phyloP scores from a whole-genome alignment of 306 rosid species.

The Cucurbita pepo region DNA sequence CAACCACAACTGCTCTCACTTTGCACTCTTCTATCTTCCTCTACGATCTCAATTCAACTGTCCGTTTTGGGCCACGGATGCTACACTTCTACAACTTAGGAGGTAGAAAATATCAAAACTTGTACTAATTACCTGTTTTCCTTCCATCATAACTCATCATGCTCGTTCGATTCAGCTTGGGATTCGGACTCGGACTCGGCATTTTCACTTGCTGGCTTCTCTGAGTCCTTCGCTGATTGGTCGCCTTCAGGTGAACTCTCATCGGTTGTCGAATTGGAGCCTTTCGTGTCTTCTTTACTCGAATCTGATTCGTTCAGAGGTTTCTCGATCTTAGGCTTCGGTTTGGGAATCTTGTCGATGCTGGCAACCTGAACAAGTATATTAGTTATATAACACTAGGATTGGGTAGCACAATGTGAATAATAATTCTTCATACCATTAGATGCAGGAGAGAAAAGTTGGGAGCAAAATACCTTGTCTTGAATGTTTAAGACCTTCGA shows the following conservation, averaged over 20 bases:
- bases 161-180: slow-evolving; percentile 19
- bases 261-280: slow-evolving; percentile 27
- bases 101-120: slow-evolving; percentile 15
- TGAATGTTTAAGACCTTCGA: slow-evolving; percentile 44
- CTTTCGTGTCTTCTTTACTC: slow-evolving; percentile 19
- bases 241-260: slow-evolving; percentile 26
- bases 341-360: slow-evolving; percentile 69
- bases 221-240: slow-evolving; percentile 19
- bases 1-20: slow-evolving; percentile 1
- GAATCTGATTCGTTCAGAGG: slow-evolving; percentile 39
- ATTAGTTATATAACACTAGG: neutral
- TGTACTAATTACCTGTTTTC: slow-evolving; percentile 11
- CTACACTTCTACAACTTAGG: slow-evolving; percentile 3
- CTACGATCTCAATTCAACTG: neutral
- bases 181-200: slow-evolving; percentile 19
- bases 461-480: slow-evolving; percentile 40
- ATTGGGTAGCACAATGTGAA: neutral
- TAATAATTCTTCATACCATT: neutral
- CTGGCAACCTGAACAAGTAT: slow-evolving; percentile 31
- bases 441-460: neutral
- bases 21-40: slow-evolving; percentile 11
- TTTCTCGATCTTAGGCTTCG: slow-evolving; percentile 73
- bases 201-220: slow-evolving; percentile 19
- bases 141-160: slow-evolving; percentile 61
- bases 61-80: slow-evolving; percentile 3